Evolutionary conservation across 1,284 basidiomycete genomes (phyloP).

Genomic region (Ganoderma multipileum): DNA sequence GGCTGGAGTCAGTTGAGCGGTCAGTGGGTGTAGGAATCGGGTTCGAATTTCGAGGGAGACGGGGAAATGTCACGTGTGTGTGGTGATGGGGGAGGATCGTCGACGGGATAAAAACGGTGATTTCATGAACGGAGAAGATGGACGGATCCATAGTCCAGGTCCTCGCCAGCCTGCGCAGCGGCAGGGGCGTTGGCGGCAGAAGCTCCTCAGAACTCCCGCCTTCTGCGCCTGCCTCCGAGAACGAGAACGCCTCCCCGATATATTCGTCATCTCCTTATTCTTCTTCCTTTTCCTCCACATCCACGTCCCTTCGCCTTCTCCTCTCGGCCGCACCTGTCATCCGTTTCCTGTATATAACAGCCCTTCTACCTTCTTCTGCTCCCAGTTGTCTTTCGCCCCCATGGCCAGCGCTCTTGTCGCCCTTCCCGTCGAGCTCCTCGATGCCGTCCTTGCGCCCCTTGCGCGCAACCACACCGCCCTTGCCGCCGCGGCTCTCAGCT

Average conservation of each 20-base stretch:
- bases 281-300: constrained; percentile 7
- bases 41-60: constrained; percentile 11
- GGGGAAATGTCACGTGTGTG: constrained; percentile 21
- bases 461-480: constrained; percentile 36
- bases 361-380: constrained; percentile 7
- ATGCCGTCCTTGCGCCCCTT: constrained; percentile 39
- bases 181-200: constrained; percentile 5
- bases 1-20: constrained; percentile 7
- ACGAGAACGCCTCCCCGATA: constrained; percentile 11
- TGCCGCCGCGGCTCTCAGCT: constrained; percentile 50
- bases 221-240: constrained; percentile 16
- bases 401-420: constrained; percentile 37
- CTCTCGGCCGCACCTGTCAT: constrained; percentile 9
- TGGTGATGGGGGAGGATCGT: constrained; percentile 23
- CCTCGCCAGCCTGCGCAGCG: constrained; percentile 2
- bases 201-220: not conserved
- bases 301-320: constrained; percentile 11
- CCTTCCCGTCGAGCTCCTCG: constrained; percentile 43
- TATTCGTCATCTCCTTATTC: not conserved
- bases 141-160: not conserved
- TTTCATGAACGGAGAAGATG: constrained; percentile 14
- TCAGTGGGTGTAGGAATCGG: not conserved
- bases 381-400: constrained; percentile 6
- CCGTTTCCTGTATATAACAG: constrained; percentile 11
- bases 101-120: constrained; percentile 19